Percentiles rank a stretch among this genome's conserved stretches.
These are phyloP conservation scores for Notholithocarpus densiflorus DNA, from an alignment of 306 rosid genomes.

Conservation along the genomic window DNA sequence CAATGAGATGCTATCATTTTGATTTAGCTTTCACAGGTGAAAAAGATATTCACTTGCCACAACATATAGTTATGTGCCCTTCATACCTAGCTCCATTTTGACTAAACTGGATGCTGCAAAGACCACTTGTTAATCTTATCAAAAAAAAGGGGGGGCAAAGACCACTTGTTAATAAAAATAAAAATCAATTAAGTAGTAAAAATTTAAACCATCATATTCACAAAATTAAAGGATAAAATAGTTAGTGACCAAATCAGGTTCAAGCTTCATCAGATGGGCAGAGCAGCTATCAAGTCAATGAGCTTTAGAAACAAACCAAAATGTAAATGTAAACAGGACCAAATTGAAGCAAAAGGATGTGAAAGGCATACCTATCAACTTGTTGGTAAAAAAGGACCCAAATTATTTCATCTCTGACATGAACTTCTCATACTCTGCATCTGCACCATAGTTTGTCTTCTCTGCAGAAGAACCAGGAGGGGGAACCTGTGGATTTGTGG, in stretches of 20 bases:
- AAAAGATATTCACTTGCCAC: not conserved
- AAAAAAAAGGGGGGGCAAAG: not conserved
- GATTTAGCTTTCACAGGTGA: not conserved
- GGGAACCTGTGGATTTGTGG: slow-evolving; percentile 57
- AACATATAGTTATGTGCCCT: not conserved
- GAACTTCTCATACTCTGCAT: slow-evolving; percentile 92
- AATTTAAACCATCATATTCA: not conserved
- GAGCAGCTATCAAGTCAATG: slow-evolving; percentile 8
- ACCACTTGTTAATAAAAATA: not conserved
- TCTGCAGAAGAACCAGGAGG: slow-evolving; percentile 63
- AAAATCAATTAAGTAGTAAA: slow-evolving; percentile 10
- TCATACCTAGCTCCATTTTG: not conserved
- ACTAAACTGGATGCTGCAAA: slow-evolving; percentile 7
- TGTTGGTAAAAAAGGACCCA: slow-evolving; percentile 6
- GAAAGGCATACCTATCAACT: slow-evolving; percentile 8
- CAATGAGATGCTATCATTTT: not conserved
- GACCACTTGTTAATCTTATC: not conserved
- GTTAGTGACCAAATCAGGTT: not conserved
- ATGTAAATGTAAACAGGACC: not conserved
- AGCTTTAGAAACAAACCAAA: not conserved
- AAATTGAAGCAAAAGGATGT: slow-evolving; percentile 6
- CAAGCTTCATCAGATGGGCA: slow-evolving; percentile 9
- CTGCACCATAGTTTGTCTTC: slow-evolving; percentile 63
- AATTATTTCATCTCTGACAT: slow-evolving; percentile 96
- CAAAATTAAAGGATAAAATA: not conserved